Conservation (phyloP, 2,329 filamentous ascomycete species). For the Aspergillus ibericus region DNA sequence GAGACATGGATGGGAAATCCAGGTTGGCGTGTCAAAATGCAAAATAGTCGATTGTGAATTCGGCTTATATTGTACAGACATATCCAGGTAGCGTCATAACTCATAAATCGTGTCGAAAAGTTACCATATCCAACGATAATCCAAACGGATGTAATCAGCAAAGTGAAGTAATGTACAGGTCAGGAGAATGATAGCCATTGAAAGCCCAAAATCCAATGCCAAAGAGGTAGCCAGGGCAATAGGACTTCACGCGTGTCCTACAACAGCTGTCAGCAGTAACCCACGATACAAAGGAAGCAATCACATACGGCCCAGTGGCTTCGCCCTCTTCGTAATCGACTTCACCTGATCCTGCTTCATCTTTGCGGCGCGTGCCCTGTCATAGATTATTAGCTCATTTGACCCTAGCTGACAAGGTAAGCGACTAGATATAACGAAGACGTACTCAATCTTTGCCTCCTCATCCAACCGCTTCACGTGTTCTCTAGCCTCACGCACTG, state of each 20-base stretch:
- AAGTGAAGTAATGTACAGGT: no score
- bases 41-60: no score
- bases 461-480: conserved; percentile 63
- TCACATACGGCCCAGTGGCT: conserved; percentile 66
- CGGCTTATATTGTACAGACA: neutral
- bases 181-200: no score
- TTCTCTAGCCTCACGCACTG: conserved; percentile 63
- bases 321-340: conserved; percentile 67
- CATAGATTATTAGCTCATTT: neutral
- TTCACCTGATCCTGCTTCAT: conserved; percentile 67
- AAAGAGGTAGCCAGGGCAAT: no score
- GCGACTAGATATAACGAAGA: neutral
- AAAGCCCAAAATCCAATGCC: no score
- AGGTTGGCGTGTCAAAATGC: no score
- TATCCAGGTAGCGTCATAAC: neutral
- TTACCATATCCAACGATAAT: neutral
- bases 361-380: conserved; percentile 59
- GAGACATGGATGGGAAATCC: no score
- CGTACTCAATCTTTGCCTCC: conserved; percentile 63
- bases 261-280: neutral
- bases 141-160: no score
- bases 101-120: neutral
- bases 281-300: neutral
- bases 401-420: no score
- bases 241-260: neutral